phyloP scores from a whole-genome alignment of 2,329 filamentous ascomycete genomes.

The Chrysoporthe austroafricana region DNA sequence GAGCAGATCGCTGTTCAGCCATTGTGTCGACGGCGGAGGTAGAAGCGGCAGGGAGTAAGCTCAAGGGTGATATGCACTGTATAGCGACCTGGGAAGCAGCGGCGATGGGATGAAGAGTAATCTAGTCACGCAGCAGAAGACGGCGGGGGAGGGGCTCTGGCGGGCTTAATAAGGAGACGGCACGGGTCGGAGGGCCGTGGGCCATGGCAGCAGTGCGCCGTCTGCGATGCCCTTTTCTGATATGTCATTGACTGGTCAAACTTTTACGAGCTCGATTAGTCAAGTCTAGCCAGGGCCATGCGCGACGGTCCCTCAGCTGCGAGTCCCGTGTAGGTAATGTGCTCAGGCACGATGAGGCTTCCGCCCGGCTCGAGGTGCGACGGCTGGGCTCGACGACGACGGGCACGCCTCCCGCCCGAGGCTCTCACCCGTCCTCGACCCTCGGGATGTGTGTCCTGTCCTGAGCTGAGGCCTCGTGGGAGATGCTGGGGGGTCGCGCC shows the following conservation, averaged over 20 bases:
- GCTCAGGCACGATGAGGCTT: too few species aligned
- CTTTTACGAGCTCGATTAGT: slow-evolving; percentile 3
- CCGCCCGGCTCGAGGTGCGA: too few species aligned
- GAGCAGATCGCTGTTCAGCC: slow-evolving; percentile 39
- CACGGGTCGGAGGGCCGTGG: not conserved
- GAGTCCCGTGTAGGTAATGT: not conserved
- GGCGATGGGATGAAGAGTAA: slow-evolving; percentile 2
- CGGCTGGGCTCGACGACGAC: too few species aligned
- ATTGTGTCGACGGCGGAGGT: slow-evolving; percentile 34
- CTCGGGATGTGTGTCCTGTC: too few species aligned
- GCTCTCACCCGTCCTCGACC: too few species aligned
- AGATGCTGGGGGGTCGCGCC: not conserved
- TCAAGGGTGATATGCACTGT: not conserved
- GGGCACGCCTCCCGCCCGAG: too few species aligned
- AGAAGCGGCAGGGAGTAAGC: not conserved
- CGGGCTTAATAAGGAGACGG: not conserved
- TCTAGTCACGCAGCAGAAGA: not conserved
- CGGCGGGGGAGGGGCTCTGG: slow-evolving; percentile 13
- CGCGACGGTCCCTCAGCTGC: slow-evolving; percentile 2
- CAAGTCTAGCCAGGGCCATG: slow-evolving; percentile 4
- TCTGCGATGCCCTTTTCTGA: not conserved
- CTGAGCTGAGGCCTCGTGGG: too few species aligned
- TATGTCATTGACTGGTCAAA: slow-evolving; percentile 19
- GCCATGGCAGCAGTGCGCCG: not conserved
- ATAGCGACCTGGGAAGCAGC: not conserved